Percentiles rank a stretch among this genome's conserved stretches.
These are phyloP conservation scores for Anisogramma anomala DNA, from an alignment of 2,329 filamentous ascomycete genomes.

Conservation along the genomic window DNA sequence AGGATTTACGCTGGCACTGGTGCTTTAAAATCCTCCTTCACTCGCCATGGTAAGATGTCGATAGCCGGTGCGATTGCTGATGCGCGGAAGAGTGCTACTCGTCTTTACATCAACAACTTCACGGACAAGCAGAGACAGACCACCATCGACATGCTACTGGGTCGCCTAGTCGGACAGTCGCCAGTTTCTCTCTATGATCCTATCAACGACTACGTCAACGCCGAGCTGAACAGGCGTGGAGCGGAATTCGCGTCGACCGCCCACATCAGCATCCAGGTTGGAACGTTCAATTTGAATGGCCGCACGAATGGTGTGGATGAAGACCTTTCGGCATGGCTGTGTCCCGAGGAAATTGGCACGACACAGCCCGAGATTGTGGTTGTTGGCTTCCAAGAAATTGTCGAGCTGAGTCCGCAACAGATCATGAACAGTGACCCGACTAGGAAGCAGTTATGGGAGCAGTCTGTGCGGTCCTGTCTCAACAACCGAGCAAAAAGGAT, in stretches of 20 bases:
- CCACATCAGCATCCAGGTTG: conserved; percentile 64
- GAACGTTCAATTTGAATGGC: conserved; percentile 93
- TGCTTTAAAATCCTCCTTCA: conserved; percentile 90
- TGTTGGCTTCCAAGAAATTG: conserved; percentile 94
- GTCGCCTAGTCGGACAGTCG: conserved; percentile 69
- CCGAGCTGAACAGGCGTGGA: conserved; percentile 57
- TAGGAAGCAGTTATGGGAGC: conserved; percentile 76
- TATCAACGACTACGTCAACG: conserved; percentile 78
- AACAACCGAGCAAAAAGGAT: conserved; percentile 57
- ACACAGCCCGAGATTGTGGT: conserved; percentile 74
- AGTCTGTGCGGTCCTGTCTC: conserved; percentile 63
- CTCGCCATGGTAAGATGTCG: conserved; percentile 89
- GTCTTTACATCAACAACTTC: conserved; percentile 97
- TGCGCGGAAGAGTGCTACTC: conserved; percentile 82
- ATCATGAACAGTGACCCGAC: conserved; percentile 97
- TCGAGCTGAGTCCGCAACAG: conserved; percentile 93
- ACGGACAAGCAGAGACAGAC: conserved; percentile 85
- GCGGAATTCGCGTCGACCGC: conserved; percentile 66
- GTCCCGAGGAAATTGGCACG: conserved; percentile 46
- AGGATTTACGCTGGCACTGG: conserved; percentile 96
- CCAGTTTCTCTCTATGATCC: conserved; percentile 86
- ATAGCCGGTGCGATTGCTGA: conserved; percentile 89
- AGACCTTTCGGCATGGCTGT: conserved; percentile 79
- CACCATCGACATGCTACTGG: conserved; percentile 87
- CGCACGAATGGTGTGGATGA: conserved; percentile 64